These are phyloP conservation scores for Alloteropsis semialata DNA, from an alignment of 176 grass and related monocot species.

Conservation along the genomic window DNA sequence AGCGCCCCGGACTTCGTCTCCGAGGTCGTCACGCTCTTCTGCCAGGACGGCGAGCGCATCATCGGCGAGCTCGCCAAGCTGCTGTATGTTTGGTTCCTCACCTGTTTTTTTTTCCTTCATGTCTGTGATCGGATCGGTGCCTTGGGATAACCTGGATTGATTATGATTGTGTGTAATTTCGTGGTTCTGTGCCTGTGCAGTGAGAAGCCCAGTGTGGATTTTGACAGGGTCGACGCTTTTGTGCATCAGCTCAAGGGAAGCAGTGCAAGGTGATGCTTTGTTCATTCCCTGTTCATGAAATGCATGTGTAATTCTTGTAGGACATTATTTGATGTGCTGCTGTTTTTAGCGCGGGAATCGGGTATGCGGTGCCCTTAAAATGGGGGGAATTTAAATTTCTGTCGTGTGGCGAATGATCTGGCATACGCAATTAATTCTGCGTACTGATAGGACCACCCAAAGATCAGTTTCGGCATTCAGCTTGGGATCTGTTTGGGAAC, in stretches of 20 bases:
- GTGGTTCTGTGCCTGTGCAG: conserved; percentile 32
- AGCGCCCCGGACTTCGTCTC: conserved; percentile 47
- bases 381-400: neutral
- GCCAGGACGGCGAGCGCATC: conserved; percentile 57
- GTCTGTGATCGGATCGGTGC: neutral
- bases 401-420: neutral
- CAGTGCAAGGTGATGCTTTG: conserved; percentile 49
- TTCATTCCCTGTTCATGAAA: neutral
- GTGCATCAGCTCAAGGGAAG: conserved; percentile 73
- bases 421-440: neutral
- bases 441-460: neutral
- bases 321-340: neutral
- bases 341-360: neutral
- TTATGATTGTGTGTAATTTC: neutral
- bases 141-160: neutral
- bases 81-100: conserved; percentile 34
- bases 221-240: conserved; percentile 46
- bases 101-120: neutral
- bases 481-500: neutral
- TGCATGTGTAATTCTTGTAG: neutral
- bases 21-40: conserved; percentile 66
- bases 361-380: neutral
- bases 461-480: neutral
- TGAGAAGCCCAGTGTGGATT: conserved; percentile 50
- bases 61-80: conserved; percentile 41